Evolutionary conservation across 148 eudicot genomes (phyloP).

Genomic region (Rhododendron williamsianum): DNA sequence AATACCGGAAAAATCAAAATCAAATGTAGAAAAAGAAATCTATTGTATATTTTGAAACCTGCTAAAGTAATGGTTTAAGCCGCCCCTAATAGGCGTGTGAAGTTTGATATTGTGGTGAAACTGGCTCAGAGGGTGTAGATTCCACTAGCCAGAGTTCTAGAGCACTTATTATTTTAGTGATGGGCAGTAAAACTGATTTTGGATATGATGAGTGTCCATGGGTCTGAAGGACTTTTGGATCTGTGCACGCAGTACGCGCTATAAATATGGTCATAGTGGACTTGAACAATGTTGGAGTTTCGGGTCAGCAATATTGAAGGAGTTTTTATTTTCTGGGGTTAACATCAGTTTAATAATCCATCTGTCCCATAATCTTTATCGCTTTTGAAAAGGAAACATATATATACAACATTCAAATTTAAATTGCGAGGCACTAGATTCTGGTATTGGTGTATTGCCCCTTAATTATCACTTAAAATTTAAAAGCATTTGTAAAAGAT

Average conservation of each 20-base stretch:
- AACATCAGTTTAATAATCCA: not conserved
- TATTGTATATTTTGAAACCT: not conserved
- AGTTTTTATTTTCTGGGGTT: not conserved
- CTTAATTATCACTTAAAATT: not conserved
- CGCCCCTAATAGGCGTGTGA: not conserved
- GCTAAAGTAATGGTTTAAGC: not conserved
- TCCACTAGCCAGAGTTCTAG: not conserved
- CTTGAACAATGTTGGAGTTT: not conserved
- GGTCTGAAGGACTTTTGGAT: not conserved
- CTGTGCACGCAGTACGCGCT: not conserved
- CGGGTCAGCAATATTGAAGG: not conserved
- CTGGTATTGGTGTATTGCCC: not conserved
- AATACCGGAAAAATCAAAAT: not conserved
- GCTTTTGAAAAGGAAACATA: not conserved
- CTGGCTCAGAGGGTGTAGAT: not conserved
- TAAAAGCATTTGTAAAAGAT: not conserved
- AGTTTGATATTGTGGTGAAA: not conserved
- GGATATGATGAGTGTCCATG: not conserved
- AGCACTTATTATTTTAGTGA: not conserved
- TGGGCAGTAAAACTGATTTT: not conserved
- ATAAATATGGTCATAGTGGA: not conserved
- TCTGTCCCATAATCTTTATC: not conserved
- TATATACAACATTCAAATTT: not conserved
- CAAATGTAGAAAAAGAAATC: not conserved
- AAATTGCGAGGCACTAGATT: not conserved